Evolutionary conservation across 2,329 filamentous ascomycete genomes (phyloP), one percentile per base, ranked within the genome.

Genomic region (Colletotrichum paranaense): DNA sequence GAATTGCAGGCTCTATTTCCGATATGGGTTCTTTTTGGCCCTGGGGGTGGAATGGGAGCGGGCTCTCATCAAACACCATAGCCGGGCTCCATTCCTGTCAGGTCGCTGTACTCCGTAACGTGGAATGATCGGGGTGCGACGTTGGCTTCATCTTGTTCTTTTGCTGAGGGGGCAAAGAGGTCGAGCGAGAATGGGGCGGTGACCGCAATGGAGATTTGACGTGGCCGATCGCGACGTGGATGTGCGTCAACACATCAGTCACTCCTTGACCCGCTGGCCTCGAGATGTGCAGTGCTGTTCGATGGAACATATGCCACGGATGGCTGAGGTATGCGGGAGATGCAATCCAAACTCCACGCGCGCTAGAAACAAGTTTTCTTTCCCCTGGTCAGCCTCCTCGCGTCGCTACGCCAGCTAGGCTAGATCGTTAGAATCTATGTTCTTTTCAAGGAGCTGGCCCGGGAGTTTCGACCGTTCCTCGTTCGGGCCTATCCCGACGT

Each of bases 1-100:
- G 67, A 59, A 64, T 46, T 65, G 66, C 59, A 22, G 70, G 46
- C 55, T 59, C 46, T 24, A 70, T 65, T 60, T 73, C 70, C 70
- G 67, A 73, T 70, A 73, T 57, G 67, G 70, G 55, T 28, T 64
- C 57, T 56, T 70, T 59, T 56, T 35, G n/a, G 19, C 26, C 35
- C 19, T n/a, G 42, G 42, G 19, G 42, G 19, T 49, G 42, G 42
- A 49, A 49, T 49, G 19, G 19, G 42, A 42, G 42, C 4, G 60
- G 60, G 32, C 35, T 35, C 9, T 70, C 67, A 65, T 73, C 65
- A 49, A 62, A 64, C 56, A 28, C 12, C 16, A 38, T 32, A 16
- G 58, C 22, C 19, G 30, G 30, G 19, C 32, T 32, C 53, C 59
- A n/a, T 58, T 53, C 26, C 55, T 28, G 26, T 38, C 35, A 19